Evolutionary conservation across 139 green algal genomes (phyloP).

Genomic region (Haematococcus lacustris): DNA sequence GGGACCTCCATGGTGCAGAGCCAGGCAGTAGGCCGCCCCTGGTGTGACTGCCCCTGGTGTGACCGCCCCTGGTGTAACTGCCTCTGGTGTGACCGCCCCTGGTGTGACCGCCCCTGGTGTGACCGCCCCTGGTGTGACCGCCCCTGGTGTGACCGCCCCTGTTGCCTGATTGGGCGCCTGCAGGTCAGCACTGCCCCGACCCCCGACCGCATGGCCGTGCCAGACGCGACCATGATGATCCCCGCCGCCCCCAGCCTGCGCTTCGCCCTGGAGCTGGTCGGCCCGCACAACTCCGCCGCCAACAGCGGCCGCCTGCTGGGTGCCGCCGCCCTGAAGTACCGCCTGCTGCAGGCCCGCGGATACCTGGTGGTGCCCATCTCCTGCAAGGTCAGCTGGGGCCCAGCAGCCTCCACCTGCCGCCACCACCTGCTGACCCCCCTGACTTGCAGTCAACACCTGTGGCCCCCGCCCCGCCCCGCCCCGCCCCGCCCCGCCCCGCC

Average conservation of each 20-base stretch:
- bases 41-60: too few species aligned
- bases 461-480: neutral
- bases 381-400: conserved; percentile 10
- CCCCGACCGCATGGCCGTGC: conserved; percentile 20
- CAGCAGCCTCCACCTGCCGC: too few species aligned
- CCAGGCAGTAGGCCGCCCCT: too few species aligned
- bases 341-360: conserved; percentile 36
- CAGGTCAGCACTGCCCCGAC: conserved; percentile 12
- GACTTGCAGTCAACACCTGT: too few species aligned
- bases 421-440: too few species aligned
- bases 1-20: too few species aligned
- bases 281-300: conserved; percentile 30
- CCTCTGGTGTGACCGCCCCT: too few species aligned
- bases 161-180: neutral
- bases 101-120: too few species aligned
- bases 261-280: conserved; percentile 36
- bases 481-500: neutral
- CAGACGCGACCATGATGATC: conserved; percentile 21
- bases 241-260: neutral
- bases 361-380: conserved; percentile 35
- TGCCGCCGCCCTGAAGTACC: conserved; percentile 44
- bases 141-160: too few species aligned
- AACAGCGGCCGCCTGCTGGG: conserved; percentile 40
- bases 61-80: too few species aligned
- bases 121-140: too few species aligned